Evolutionary conservation across 108 stramenopile species (phyloP).

Genomic region (Fistulifera solaris): DNA sequence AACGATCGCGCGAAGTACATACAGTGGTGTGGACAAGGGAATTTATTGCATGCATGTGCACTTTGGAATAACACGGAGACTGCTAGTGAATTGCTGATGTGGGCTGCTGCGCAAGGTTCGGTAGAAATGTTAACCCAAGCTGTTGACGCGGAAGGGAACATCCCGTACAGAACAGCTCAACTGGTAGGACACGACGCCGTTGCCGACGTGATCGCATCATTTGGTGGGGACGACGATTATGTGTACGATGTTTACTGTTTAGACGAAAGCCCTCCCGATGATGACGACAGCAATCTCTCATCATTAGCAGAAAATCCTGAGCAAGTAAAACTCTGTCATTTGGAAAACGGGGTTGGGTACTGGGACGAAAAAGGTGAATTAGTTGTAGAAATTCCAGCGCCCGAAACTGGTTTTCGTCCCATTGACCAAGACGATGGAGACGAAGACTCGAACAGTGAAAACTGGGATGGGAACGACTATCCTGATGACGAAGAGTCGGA

Average conservation of each 20-base stretch:
- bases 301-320: not conserved
- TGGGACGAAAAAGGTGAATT: constrained; percentile 71
- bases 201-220: not conserved
- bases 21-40: constrained; percentile 5
- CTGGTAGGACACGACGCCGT: not conserved
- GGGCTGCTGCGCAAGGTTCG: not conserved
- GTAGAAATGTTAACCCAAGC: constrained; percentile 4
- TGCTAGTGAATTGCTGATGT: constrained; percentile 27
- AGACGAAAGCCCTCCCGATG: not conserved
- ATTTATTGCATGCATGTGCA: constrained; percentile 32
- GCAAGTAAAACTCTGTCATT: constrained; percentile 26
- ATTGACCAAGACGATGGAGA: no score
- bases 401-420: no score
- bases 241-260: constrained; percentile 6
- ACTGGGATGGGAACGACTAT: constrained; percentile 30
- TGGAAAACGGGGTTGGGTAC: constrained; percentile 58
- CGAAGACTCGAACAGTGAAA: not conserved
- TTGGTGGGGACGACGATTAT: constrained; percentile 2
- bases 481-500: constrained; percentile 29
- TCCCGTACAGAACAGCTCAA: not conserved
- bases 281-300: constrained; percentile 3
- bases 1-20: not conserved
- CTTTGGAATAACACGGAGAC: constrained; percentile 30
- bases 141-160: constrained; percentile 26
- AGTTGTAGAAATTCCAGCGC: constrained; percentile 25